Evolutionary conservation across 441 rosid species (phyloP), one percentile per base, ranked within the genome.

Genomic region (California macrophylla): DNA sequence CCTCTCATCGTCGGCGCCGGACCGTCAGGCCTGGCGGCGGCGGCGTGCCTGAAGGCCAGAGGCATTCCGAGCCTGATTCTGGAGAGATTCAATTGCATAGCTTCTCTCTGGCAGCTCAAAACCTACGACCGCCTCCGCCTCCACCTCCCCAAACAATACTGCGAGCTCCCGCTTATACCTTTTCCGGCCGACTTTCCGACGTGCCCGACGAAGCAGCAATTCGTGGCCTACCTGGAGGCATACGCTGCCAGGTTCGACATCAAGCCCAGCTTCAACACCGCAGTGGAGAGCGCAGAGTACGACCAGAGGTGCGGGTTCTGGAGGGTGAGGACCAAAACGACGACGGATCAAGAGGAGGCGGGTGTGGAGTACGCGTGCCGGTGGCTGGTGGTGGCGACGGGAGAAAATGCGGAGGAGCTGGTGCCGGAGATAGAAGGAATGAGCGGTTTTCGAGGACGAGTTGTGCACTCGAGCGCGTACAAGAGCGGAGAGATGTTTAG

Each of bases 371-470:
- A 42, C 16, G 52, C 52, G 16, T 42, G 52, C 52, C 52, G 16
- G 52, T 42, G 52, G 52, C 16, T 42, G 16, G 52, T 42, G 52
- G 52, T 12, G 52, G 52, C 52, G 52, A 42, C 52, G 52, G 52
- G 52, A 16, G n/a, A n/a, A 8, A 23, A 8, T 13, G 25, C 52
- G 25, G 66, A 63, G 26, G 25, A 25, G 42, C 30, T 12, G n/a
- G 1, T 26, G 62, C 52, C 52, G 52, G 52, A 72, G 60, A 36
- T 0, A 4, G 32, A 10, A 52, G 52, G 18, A 36, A 66, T 28
- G 45, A 7, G 13, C 23, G 69, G 25, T 10, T 58, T 16, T 71
- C 24, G 72, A 70, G 72, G 52, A 2, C 12, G 52, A 6, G 5
- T 42, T 1, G 16, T 42, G 52, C 52, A 42, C 16, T 42, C 52